phyloP scores from a whole-genome alignment of 2,329 filamentous ascomycete genomes.

The Onygenales sp. region DNA sequence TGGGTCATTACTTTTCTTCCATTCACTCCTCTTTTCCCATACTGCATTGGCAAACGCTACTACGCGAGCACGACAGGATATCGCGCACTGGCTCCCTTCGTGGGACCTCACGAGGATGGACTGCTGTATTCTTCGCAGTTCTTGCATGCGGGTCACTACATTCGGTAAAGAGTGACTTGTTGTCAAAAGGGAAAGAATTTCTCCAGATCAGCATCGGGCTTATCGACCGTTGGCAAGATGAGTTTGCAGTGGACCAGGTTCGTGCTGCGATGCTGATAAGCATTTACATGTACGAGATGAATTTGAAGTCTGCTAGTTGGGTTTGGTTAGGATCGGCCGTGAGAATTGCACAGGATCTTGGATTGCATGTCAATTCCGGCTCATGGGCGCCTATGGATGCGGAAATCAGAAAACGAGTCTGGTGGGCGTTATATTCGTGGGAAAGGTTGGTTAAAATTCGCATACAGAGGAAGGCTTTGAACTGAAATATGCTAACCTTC shows the following conservation, averaged over 20 bases:
- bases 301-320: slow-evolving; percentile 76
- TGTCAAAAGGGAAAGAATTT: slow-evolving; percentile 53
- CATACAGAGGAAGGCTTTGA: not conserved
- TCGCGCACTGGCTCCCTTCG: slow-evolving; percentile 57
- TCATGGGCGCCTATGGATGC: slow-evolving; percentile 66
- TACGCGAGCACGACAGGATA: slow-evolving; percentile 63
- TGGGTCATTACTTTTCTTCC: slow-evolving; percentile 66
- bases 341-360: slow-evolving; percentile 72
- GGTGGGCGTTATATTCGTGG: slow-evolving; percentile 90
- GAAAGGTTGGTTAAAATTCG: slow-evolving; percentile 52
- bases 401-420: slow-evolving; percentile 78
- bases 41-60: slow-evolving; percentile 78
- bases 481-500: slow-evolving; percentile 12
- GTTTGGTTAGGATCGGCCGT: slow-evolving; percentile 75
- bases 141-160: slow-evolving; percentile 76
- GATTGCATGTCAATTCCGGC: slow-evolving; percentile 65
- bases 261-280: slow-evolving; percentile 63
- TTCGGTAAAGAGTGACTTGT: slow-evolving; percentile 47
- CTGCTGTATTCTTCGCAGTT: slow-evolving; percentile 71
- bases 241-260: slow-evolving; percentile 65
- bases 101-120: slow-evolving; percentile 58
- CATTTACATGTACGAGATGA: slow-evolving; percentile 75
- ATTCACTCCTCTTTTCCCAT: slow-evolving; percentile 76
- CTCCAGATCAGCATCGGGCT: slow-evolving; percentile 61
- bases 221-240: slow-evolving; percentile 74